A percentile compares a stretch with the other conserved stretches of the same genome.
phyloP scores from a whole-genome alignment of 1,284 basidiomycete genomes.

The Fomitopsis betulina region DNA sequence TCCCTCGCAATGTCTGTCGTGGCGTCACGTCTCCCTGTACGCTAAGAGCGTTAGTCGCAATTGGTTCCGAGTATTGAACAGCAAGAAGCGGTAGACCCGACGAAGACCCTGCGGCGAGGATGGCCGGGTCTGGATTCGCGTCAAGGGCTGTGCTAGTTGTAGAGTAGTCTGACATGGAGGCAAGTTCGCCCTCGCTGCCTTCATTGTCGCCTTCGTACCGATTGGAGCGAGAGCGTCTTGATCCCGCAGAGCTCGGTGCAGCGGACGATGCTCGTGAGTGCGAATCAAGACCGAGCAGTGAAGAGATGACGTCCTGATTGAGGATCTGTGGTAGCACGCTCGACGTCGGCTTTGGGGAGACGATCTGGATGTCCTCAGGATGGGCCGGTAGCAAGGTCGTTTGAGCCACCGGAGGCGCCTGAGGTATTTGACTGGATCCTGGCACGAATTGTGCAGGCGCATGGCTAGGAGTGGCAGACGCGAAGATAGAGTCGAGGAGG shows the following conservation, averaged over 20 bases:
- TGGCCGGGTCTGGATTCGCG: slow-evolving; percentile 24
- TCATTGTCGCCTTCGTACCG: slow-evolving; percentile 55
- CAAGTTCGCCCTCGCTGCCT: slow-evolving; percentile 27
- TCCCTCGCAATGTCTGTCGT: slow-evolving; percentile 35
- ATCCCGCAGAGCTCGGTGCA: slow-evolving; percentile 36
- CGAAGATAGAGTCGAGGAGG: slow-evolving; percentile 48
- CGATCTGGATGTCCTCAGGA: slow-evolving; percentile 27
- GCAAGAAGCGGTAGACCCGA: slow-evolving; percentile 20
- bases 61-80: slow-evolving; percentile 5
- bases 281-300: slow-evolving; percentile 45
- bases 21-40: slow-evolving; percentile 47
- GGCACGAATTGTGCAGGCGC: slow-evolving; percentile 3
- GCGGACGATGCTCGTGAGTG: slow-evolving; percentile 47
- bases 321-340: slow-evolving; percentile 50
- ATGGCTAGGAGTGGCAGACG: slow-evolving; percentile 35
- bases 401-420: slow-evolving; percentile 1
- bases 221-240: slow-evolving; percentile 37
- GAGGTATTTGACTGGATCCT: slow-evolving; percentile 1
- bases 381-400: slow-evolving; percentile 17
- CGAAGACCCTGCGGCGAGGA: slow-evolving; percentile 26
- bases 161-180: slow-evolving; percentile 36
- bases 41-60: not conserved
- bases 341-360: slow-evolving; percentile 44
- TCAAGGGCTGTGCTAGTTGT: slow-evolving; percentile 41
- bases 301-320: slow-evolving; percentile 58